These are phyloP conservation scores for Bjerkandera adusta DNA, from an alignment of 1,284 basidiomycete species.

Conservation along the genomic window DNA sequence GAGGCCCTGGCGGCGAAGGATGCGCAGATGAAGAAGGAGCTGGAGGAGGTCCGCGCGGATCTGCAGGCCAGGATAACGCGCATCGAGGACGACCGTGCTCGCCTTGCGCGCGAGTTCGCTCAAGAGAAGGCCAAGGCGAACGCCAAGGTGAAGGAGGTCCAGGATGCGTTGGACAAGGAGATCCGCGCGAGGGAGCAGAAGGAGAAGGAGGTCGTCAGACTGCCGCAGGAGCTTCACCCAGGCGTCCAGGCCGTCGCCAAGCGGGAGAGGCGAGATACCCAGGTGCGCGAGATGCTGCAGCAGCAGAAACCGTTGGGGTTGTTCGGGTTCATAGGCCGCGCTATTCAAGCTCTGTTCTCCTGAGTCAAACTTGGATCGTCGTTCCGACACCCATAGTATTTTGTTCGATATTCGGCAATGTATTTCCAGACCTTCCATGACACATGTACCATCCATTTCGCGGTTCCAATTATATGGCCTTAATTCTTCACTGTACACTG, in stretches of 20 bases:
- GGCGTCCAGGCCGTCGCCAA: too few species aligned
- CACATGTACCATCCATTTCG: neutral
- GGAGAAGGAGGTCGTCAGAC: too few species aligned
- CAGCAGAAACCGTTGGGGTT: too few species aligned
- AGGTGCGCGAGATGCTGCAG: too few species aligned
- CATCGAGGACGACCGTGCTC: neutral
- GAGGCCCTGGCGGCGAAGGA: neutral
- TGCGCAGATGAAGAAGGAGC: neutral
- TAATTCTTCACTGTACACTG: conserved; percentile 17
- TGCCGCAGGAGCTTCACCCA: too few species aligned
- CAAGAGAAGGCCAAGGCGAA: conserved; percentile 5
- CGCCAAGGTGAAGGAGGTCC: neutral
- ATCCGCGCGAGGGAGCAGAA: neutral
- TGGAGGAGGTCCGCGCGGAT: neutral
- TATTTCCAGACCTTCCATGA: neutral
- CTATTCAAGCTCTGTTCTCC: too few species aligned
- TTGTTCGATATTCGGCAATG: too few species aligned
- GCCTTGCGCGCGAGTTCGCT: conserved; percentile 1
- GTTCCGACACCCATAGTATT: too few species aligned
- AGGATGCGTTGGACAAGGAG: neutral
- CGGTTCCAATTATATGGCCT: neutral
- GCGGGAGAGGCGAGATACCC: too few species aligned
- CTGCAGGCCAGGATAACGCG: neutral
- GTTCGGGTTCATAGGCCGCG: too few species aligned
- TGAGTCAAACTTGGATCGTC: too few species aligned